Evolutionary conservation across 1,284 basidiomycete species (phyloP).

Genomic region (Psilocybe mexicana): DNA sequence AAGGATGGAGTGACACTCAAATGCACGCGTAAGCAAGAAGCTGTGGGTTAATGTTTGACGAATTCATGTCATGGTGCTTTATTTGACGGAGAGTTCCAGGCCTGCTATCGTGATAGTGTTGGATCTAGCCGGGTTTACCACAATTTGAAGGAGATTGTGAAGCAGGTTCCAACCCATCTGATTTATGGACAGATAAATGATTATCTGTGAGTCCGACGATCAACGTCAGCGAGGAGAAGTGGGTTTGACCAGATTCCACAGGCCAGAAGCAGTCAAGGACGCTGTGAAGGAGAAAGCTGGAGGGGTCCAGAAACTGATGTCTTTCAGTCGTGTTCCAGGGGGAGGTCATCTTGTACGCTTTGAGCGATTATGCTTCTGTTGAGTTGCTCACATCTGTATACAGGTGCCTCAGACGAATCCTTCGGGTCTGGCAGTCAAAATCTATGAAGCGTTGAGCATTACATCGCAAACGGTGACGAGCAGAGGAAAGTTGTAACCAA

Average conservation of each 20-base stretch:
- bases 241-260: slow-evolving; percentile 24
- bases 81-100: slow-evolving; percentile 32
- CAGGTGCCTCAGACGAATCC: slow-evolving; percentile 37
- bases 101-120: slow-evolving; percentile 43
- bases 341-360: slow-evolving; percentile 38
- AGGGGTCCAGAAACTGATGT: slow-evolving; percentile 40
- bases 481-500: not conserved
- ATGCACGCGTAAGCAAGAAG: slow-evolving; percentile 48
- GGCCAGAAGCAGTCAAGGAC: slow-evolving; percentile 39
- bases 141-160: slow-evolving; percentile 37
- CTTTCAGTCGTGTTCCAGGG: slow-evolving; percentile 33
- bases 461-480: not conserved
- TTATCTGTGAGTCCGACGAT: slow-evolving; percentile 37
- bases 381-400: not conserved
- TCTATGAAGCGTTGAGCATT: slow-evolving; percentile 28
- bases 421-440: slow-evolving; percentile 31
- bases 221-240: slow-evolving; percentile 24
- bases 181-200: slow-evolving; percentile 51
- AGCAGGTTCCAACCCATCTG: slow-evolving; percentile 45
- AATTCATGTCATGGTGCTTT: not conserved
- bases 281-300: slow-evolving; percentile 37
- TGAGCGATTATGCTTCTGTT: not conserved
- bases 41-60: slow-evolving; percentile 28
- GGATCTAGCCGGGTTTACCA: slow-evolving; percentile 38
- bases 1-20: slow-evolving; percentile 48